A percentile compares a stretch with the other conserved stretches of the same genome.
These are phyloP conservation scores for Zygnema cylindricum DNA, from an alignment of 139 green algal genomes.

Conservation along the genomic window DNA sequence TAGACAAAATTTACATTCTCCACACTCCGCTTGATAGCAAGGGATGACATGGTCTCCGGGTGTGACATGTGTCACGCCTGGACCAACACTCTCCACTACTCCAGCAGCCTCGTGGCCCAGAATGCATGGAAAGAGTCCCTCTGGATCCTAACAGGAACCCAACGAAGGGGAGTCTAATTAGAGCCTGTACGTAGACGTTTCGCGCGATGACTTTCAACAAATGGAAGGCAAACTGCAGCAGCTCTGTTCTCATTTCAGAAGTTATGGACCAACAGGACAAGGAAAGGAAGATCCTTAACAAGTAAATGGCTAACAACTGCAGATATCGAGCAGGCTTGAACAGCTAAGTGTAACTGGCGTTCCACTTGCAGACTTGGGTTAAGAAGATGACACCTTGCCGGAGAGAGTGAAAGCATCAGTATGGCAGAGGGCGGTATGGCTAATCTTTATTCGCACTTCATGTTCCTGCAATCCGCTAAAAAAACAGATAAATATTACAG, in stretches of 20 bases:
- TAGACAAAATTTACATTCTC: conserved; percentile 95
- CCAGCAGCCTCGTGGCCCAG: conserved; percentile 89
- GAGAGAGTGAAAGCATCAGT: conserved; percentile 93
- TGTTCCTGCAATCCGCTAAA: background rate
- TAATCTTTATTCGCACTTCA: conserved; percentile 87
- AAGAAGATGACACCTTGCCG: conserved; percentile 68
- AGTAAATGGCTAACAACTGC: background rate
- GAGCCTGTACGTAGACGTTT: too few relatives aligned
- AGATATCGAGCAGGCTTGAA: background rate
- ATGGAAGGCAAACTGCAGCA: too few relatives aligned
- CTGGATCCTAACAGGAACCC: conserved; percentile 60
- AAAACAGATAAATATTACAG: too few relatives aligned
- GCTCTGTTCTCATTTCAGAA: too few relatives aligned
- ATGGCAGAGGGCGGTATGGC: conserved; percentile 89
- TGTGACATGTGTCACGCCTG: conserved; percentile 69
- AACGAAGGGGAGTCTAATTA: too few relatives aligned
- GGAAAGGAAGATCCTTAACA: background rate
- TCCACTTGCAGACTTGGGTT: background rate
- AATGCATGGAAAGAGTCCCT: conserved; percentile 95
- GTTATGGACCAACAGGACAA: too few relatives aligned
- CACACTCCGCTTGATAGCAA: conserved; percentile 60
- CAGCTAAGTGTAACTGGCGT: background rate
- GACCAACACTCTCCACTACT: conserved; percentile 93
- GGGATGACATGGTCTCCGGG: conserved; percentile 79
- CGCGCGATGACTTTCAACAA: too few relatives aligned